Conservation (phyloP, 805 yeast species). For the Komagataella mondaviorum region DNA sequence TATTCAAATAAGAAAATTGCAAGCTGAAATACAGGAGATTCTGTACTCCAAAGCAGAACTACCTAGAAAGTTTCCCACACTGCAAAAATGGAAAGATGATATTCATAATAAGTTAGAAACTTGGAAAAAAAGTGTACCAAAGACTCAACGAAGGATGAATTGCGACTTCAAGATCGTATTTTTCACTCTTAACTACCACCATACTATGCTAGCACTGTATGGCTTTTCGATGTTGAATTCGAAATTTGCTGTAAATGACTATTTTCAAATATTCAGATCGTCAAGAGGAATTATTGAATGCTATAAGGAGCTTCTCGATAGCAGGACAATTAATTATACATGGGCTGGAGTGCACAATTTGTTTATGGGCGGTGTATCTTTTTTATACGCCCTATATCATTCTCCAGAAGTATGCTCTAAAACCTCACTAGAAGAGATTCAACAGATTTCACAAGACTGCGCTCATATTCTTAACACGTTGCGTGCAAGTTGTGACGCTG, state of each 20-base stretch:
- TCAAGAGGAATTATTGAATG: conserved; percentile 54
- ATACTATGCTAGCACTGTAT: conserved; percentile 55
- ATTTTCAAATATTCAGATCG: conserved; percentile 42
- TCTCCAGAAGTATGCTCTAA: conserved; percentile 36
- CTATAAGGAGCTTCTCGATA: conserved; percentile 43
- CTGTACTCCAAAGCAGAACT: conserved; percentile 61
- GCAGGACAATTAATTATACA: conserved; percentile 60
- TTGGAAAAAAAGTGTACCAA: conserved; percentile 53
- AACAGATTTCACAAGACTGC: conserved; percentile 33
- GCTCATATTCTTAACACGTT: conserved; percentile 46
- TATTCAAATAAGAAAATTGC: conserved; percentile 58
- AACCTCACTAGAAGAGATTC: conserved; percentile 34
- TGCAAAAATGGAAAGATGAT: conserved; percentile 51
- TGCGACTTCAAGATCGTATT: conserved; percentile 63
- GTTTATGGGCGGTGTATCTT: conserved; percentile 83
- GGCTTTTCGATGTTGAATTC: conserved; percentile 68
- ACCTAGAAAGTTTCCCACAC: conserved; percentile 42
- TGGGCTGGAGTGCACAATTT: conserved; percentile 90
- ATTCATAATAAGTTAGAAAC: conserved; percentile 36
- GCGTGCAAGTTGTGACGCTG: conserved; percentile 67
- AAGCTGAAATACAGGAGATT: conserved; percentile 62
- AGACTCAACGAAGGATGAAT: conserved; percentile 44
- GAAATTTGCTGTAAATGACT: conserved; percentile 37
- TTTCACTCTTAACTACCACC: conserved; percentile 65
- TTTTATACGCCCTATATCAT: conserved; percentile 63